Conservation (phyloP, 2,329 filamentous ascomycete genomes). For the Talaromyces sp. region DNA sequence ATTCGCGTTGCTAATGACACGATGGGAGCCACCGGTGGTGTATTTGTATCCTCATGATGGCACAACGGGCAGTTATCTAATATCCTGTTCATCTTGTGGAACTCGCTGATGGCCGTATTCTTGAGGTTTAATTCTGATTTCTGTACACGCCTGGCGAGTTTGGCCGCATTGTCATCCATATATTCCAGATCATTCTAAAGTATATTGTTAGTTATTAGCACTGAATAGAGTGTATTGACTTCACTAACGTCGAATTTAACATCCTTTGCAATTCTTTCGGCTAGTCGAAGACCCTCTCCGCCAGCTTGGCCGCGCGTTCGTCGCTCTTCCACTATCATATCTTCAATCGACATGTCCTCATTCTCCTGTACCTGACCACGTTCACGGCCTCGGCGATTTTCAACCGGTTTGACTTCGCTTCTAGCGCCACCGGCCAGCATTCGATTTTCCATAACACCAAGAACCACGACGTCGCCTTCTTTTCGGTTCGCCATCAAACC, state of each 20-base stretch:
- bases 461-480: constrained; percentile 68
- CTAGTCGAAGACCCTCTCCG: constrained; percentile 76
- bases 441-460: constrained; percentile 84
- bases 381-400: constrained; percentile 77
- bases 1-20: constrained; percentile 81
- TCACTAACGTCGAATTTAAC: constrained; percentile 68
- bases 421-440: constrained; percentile 69
- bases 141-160: constrained; percentile 80
- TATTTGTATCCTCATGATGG: constrained; percentile 78
- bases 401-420: constrained; percentile 72
- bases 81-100: constrained; percentile 82
- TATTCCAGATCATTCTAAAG: constrained; percentile 79
- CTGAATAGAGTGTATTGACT: not conserved
- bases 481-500: constrained; percentile 57
- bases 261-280: constrained; percentile 92
- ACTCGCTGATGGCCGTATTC: constrained; percentile 81
- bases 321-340: constrained; percentile 94
- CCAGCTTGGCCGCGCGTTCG: constrained; percentile 74
- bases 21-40: constrained; percentile 77
- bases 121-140: constrained; percentile 85
- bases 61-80: constrained; percentile 87
- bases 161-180: constrained; percentile 92
- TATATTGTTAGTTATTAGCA: constrained; percentile 20
- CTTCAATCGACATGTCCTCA: constrained; percentile 91
- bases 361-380: constrained; percentile 84